Base-by-base conservation (phyloP, 495 filamentous ascomycete genomes). In the Baudoinia panamericana region DNA sequence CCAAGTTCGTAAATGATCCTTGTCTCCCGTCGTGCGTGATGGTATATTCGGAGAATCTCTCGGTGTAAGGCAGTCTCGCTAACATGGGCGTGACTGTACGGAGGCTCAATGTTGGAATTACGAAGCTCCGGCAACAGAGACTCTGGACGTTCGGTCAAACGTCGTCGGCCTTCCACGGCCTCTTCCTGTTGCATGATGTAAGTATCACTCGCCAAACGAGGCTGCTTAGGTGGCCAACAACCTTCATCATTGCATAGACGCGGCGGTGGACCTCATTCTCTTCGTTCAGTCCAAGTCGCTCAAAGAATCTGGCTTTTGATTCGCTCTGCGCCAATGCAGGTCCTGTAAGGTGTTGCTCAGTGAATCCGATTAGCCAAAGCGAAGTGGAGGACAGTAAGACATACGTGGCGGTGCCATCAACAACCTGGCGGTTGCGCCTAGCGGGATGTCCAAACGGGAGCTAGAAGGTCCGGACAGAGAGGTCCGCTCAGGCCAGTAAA, bases 51-150 rank as follows among this genome's bases (percentile, higher is more conserved):
- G 23, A 57, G 17, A 29, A 60, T 48, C 32, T 60, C 56, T 12
- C 42, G 49, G 37, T 63, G 57, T 28, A 48, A 55, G 4, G 54
- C 57, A 6, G 57, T 60, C 42, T 60, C 59, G 8, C 50, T 54
- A 18, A 63, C 47, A 10, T 59, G 45, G 16, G 53, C 49, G 39
- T 48, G 55, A 28, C 42, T 45, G 38, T 57, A 63, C 1, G 57
- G 57, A 4, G 45, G 45, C 28, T 48, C 39, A 4, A 58, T 28
- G 20, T 18, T 36, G 9, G 50, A 26, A 19, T 28, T 13, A 43
- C 35, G 37, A 6, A 30, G 43, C 11, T 54, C 43, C 0, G 39
- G 26, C 5, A 43, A 31, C 9, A 60, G 43, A 20, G 56, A 51
- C 3, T 41, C 46, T 1, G 37, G 46, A 28, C 46, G 39, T 7